Conservation (phyloP, 495 filamentous ascomycete species). For the Aspergillus taichungensis region DNA sequence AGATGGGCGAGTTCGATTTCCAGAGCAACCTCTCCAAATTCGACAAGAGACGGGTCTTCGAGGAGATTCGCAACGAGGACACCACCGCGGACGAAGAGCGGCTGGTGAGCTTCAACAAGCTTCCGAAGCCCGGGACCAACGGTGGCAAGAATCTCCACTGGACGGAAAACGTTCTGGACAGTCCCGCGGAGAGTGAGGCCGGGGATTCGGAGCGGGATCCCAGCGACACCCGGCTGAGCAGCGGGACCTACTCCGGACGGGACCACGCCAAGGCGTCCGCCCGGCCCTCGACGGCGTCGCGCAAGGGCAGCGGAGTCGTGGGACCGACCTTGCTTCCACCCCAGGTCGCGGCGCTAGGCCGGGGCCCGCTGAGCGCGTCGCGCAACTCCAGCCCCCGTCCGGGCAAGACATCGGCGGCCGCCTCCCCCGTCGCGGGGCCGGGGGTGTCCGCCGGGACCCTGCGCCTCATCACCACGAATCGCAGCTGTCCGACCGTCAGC, state of each 20-base stretch:
- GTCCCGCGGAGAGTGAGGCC: constrained; percentile 58
- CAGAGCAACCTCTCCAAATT: constrained; percentile 81
- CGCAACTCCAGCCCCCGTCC: constrained; percentile 37
- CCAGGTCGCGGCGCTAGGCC: constrained; percentile 28
- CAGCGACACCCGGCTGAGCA: constrained; percentile 47
- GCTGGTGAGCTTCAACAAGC: constrained; percentile 77
- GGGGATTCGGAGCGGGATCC: constrained; percentile 51
- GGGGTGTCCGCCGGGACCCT: constrained; percentile 29
- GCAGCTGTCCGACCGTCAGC: constrained; percentile 69
- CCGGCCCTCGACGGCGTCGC: constrained; percentile 41
- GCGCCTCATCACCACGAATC: constrained; percentile 50
- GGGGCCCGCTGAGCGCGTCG: constrained; percentile 30
- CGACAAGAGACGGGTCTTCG: constrained; percentile 83
- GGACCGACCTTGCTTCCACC: constrained; percentile 27
- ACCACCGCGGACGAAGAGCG: constrained; percentile 80
- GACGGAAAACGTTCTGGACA: constrained; percentile 82
- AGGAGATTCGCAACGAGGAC: constrained; percentile 79
- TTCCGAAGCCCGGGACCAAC: constrained; percentile 63
- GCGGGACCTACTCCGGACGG: constrained; percentile 45
- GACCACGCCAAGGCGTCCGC: constrained; percentile 42
- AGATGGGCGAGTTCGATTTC: constrained; percentile 90
- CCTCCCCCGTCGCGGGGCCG: constrained; percentile 29
- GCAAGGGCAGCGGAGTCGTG: constrained; percentile 51
- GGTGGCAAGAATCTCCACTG: constrained; percentile 87
- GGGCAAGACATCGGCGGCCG: constrained; percentile 24